Evolutionary conservation across 768 basidiomycete species (phyloP).

Genomic region (Lyophyllum decastes): DNA sequence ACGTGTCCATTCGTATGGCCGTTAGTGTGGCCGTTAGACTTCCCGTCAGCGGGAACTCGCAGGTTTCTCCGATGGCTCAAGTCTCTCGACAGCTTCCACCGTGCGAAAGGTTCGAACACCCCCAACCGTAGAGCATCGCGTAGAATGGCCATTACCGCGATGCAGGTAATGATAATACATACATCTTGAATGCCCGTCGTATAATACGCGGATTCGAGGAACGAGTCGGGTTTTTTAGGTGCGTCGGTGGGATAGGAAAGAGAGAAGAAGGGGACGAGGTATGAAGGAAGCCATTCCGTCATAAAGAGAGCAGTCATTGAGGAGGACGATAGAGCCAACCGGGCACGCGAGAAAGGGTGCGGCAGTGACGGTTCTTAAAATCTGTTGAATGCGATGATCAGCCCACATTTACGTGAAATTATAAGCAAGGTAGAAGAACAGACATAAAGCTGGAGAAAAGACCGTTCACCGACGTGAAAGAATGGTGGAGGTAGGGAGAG

Average conservation of each 20-base stretch:
- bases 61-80: slow-evolving; percentile 32
- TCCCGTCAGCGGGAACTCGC: slow-evolving; percentile 17
- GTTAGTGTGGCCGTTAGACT: slow-evolving; percentile 28
- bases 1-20: slow-evolving; percentile 26
- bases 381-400: slow-evolving; percentile 11
- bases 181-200: slow-evolving; percentile 72
- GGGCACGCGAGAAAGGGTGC: not conserved
- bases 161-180: slow-evolving; percentile 80
- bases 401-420: slow-evolving; percentile 13
- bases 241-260: slow-evolving; percentile 68
- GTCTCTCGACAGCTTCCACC: slow-evolving; percentile 68
- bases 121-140: slow-evolving; percentile 77
- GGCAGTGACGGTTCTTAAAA: slow-evolving; percentile 7
- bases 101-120: slow-evolving; percentile 80
- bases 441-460: not conserved
- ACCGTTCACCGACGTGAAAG: not conserved
- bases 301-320: slow-evolving; percentile 18
- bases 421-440: not conserved
- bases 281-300: slow-evolving; percentile 46
- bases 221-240: slow-evolving; percentile 68
- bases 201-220: slow-evolving; percentile 71
- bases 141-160: slow-evolving; percentile 83
- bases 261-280: slow-evolving; percentile 66
- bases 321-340: slow-evolving; percentile 25
- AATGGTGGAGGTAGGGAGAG: not conserved